Percentiles rank a stretch among this genome's conserved stretches.
phyloP scores from a whole-genome alignment of 352 stramenopile genomes.

The Phytophthora fragariaefolia region DNA sequence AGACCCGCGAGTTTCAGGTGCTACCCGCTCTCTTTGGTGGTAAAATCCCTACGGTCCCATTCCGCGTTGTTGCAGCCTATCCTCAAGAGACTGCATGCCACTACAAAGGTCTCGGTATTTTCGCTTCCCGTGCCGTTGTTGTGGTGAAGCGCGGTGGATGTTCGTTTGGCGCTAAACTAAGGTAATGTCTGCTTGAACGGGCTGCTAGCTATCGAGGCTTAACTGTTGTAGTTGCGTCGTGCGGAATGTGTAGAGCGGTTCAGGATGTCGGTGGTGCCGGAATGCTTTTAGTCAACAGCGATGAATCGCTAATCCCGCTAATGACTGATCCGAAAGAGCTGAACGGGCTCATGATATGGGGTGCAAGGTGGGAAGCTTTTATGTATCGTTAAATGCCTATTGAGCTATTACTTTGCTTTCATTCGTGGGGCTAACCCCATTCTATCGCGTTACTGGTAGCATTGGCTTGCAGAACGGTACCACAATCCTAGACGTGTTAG shows the following conservation, averaged over 20 bases:
- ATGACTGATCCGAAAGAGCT: slow-evolving; percentile 70
- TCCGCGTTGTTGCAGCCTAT: slow-evolving; percentile 65
- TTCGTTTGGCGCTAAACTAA: slow-evolving; percentile 70
- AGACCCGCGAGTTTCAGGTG: slow-evolving; percentile 44
- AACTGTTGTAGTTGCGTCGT: no score
- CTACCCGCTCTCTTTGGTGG: slow-evolving; percentile 64
- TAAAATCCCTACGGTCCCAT: slow-evolving; percentile 55
- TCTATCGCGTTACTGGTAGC: slow-evolving; percentile 27
- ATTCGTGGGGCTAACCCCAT: background rate
- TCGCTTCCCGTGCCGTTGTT: slow-evolving; percentile 61
- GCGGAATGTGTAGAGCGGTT: slow-evolving; percentile 39
- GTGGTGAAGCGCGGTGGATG: slow-evolving; percentile 76
- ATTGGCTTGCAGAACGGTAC: slow-evolving; percentile 56
- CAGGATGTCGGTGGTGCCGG: slow-evolving; percentile 60
- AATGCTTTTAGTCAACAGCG: slow-evolving; percentile 73
- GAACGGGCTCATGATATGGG: slow-evolving; percentile 61
- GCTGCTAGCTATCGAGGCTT: no score
- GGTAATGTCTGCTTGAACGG: no score
- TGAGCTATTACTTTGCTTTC: slow-evolving; percentile 15
- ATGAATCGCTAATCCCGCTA: slow-evolving; percentile 66
- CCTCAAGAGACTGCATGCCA: slow-evolving; percentile 77
- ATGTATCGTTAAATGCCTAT: background rate
- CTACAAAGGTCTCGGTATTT: slow-evolving; percentile 63
- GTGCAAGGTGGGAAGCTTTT: slow-evolving; percentile 48
- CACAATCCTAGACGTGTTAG: slow-evolving; percentile 48